Percentiles rank a stretch among this genome's conserved stretches.
Evolutionary conservation across 1,284 basidiomycete species (phyloP).

Genomic region (Leucoagaricus sp.): DNA sequence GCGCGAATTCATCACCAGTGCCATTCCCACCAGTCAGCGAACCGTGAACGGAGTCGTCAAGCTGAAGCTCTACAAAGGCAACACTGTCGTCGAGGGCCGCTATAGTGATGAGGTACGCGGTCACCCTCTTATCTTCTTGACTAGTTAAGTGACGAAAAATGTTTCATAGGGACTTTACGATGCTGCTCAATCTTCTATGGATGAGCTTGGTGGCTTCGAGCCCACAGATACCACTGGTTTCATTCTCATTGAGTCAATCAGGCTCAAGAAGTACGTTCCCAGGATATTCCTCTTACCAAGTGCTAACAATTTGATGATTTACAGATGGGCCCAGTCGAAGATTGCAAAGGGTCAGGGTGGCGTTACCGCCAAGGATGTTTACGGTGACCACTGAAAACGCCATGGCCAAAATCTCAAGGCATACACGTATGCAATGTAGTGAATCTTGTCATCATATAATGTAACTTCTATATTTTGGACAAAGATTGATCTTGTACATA

Average conservation of each 20-base stretch:
- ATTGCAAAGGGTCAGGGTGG: conserved; percentile 81
- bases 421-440: neutral
- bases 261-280: conserved; percentile 85
- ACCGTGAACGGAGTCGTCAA: conserved; percentile 95
- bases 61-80: conserved; percentile 95
- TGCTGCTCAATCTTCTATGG: conserved; percentile 98
- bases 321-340: conserved; percentile 84
- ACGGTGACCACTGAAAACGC: conserved; percentile 43
- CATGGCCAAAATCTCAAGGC: neutral
- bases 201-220: conserved; percentile 97
- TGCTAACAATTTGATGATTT: conserved; percentile 13
- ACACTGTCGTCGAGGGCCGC: conserved; percentile 92
- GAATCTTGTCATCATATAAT: neutral
- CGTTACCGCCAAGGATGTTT: conserved; percentile 76
- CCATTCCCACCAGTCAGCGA: conserved; percentile 91
- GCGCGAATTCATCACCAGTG: conserved; percentile 90
- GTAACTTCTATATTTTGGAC: too few species aligned
- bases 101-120: conserved; percentile 77
- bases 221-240: conserved; percentile 91
- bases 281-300: conserved; percentile 13
- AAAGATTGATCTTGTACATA: neutral
- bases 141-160: conserved; percentile 7
- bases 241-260: conserved; percentile 93
- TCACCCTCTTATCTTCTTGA: neutral
- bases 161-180: conserved; percentile 83